Conservation (phyloP, 108 stramenopile genomes). For the Cyclotella cryptica region DNA sequence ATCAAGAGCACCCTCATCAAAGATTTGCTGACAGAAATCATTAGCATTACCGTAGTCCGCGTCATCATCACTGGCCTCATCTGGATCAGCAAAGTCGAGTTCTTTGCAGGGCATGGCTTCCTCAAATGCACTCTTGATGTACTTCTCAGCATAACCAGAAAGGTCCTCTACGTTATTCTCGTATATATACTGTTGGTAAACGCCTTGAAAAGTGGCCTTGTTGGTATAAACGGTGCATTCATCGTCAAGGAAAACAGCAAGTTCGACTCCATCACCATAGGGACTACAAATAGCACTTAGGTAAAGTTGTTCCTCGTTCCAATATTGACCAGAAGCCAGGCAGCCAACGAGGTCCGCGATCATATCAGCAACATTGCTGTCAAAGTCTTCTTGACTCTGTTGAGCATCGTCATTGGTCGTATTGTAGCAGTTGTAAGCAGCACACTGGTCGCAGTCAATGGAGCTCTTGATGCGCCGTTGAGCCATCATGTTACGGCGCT, state of each 20-base stretch:
- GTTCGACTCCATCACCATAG: constrained; percentile 71
- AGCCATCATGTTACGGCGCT: constrained; percentile 41
- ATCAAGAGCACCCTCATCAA: constrained; percentile 27
- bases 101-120: constrained; percentile 23
- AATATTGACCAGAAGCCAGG: constrained; percentile 21
- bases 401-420: constrained; percentile 29
- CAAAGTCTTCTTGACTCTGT: constrained; percentile 42
- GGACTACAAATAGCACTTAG: constrained; percentile 73
- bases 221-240: constrained; percentile 64
- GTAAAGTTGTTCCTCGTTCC: constrained; percentile 38
- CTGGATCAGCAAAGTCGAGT: constrained; percentile 20
- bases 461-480: constrained; percentile 15
- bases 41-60: constrained; percentile 3
- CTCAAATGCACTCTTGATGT: constrained; percentile 30
- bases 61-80: background rate
- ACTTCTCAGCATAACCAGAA: constrained; percentile 21
- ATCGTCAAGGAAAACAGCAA: constrained; percentile 73
- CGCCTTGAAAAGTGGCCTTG: constrained; percentile 19
- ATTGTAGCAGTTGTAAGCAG: constrained; percentile 60
- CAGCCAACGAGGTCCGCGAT: constrained; percentile 53
- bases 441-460: constrained; percentile 67
- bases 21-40: constrained; percentile 31
- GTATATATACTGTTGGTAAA: constrained; percentile 20
- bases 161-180: background rate
- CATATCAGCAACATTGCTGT: constrained; percentile 59